Evolutionary conservation across 78 protist species (phyloP), one percentile per base, ranked within the genome.

Genomic region (Diacronema lutheri): DNA sequence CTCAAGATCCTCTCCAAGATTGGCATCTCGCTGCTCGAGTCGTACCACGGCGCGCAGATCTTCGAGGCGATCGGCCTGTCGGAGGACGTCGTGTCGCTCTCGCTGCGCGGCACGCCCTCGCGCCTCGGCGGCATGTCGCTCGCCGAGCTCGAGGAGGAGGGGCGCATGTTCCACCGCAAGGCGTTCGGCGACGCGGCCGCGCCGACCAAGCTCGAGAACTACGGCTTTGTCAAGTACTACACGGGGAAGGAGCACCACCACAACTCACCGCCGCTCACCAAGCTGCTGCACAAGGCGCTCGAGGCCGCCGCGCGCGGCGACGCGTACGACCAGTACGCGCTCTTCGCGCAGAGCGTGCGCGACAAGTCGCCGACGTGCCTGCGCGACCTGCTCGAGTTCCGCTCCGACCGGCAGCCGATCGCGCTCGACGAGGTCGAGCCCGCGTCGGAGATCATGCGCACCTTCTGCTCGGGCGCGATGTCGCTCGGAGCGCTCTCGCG

Each of bases 61-160:
- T 95, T 95, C 87, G 97, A 95, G 93, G 95, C 95, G 33, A 77
- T 95, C 40, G 97, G 97, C 25, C 3, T 95, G 31, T 93, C 90
- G 46, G 44, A 38, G 41, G 69, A 83, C 41, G 91, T 92, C n/a
- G 81, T 95, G 21, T 82, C 89, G 86, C 50, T 35, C 50, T 89
- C 95, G 80, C 93, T 95, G 89, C 74, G 62, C 41, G 92, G 93
- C 65, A 78, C 93, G 1, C 83, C 94, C 11, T 76, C 92, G 20
- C 93, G 95, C 71, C 84, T 95, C 50, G 84, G 88, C 13, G 97
- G 95, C 7, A 41, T 93, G 29, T 61, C 33, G 40, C 77, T 90
- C 58, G 85, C 29, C 1, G 56, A 23, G 21, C 5, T 94, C 20
- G 93, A 93, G 20, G 25, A 12, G n/a, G 94, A 94, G 65, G 33